phyloP scores from a whole-genome alignment of 176 grass and related monocot genomes.

The Hyparrhenia diplandra region DNA sequence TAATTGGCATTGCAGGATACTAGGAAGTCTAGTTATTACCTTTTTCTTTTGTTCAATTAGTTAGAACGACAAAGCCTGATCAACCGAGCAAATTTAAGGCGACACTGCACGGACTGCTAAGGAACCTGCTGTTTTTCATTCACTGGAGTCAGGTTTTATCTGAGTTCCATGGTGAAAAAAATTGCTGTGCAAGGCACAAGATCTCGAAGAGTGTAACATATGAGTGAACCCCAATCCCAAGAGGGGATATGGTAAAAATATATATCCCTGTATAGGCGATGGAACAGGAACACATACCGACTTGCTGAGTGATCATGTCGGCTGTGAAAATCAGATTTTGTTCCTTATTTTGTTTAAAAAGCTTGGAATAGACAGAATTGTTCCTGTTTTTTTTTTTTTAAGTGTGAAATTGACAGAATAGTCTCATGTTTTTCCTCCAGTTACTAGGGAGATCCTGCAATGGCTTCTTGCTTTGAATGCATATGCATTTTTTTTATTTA shows the following conservation, averaged over 20 bases:
- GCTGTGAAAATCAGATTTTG: not conserved
- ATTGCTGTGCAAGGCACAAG: conserved; percentile 13
- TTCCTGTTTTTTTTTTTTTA: not conserved
- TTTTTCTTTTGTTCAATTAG: conserved; percentile 15
- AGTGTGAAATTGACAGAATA: not conserved
- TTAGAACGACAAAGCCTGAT: conserved; percentile 24
- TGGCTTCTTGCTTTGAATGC: not conserved
- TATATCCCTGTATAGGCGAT: conserved; percentile 10
- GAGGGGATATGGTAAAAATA: conserved; percentile 12
- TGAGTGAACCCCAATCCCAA: not conserved
- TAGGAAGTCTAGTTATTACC: conserved; percentile 18
- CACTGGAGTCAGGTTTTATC: not conserved
- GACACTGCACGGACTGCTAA: not conserved
- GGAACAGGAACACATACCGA: not conserved
- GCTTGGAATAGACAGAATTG: not conserved
- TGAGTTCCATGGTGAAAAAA: not conserved
- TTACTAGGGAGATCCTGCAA: not conserved
- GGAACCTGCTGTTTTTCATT: conserved; percentile 19
- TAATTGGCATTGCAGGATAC: conserved; percentile 56
- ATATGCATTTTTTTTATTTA: not conserved
- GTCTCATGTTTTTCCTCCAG: not conserved
- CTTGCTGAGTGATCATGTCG: not conserved
- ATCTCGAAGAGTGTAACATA: conserved; percentile 23
- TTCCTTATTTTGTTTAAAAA: not conserved
- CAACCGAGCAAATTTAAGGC: not conserved